phyloP scores from a whole-genome alignment of 441 rosid genomes.

The Jatropha podagrica region DNA sequence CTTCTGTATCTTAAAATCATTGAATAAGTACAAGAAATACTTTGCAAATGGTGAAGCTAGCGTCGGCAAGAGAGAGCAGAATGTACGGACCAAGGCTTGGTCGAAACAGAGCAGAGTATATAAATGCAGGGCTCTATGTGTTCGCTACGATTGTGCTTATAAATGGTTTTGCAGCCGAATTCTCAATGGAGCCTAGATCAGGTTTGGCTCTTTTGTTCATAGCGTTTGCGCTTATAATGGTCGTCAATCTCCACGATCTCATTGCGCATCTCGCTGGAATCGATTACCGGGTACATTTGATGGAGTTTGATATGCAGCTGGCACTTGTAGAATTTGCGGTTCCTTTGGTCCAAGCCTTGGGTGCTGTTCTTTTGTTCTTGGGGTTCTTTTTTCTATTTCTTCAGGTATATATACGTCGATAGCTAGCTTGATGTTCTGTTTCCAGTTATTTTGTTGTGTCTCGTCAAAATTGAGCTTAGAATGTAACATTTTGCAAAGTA shows the following conservation, averaged over 20 bases:
- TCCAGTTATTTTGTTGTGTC: too few relatives aligned
- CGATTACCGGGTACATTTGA: conserved; percentile 49
- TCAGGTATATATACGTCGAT: conserved; percentile 38
- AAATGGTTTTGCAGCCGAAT: conserved; percentile 56
- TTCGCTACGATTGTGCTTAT: conserved; percentile 58
- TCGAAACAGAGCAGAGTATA: conserved; percentile 64
- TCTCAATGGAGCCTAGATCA: conserved; percentile 62
- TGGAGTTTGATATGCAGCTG: conserved; percentile 64
- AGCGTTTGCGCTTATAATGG: conserved; percentile 46
- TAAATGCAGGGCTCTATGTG: conserved; percentile 67
- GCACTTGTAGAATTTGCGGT: conserved; percentile 72
- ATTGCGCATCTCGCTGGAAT: conserved; percentile 77
- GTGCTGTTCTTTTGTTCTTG: conserved; percentile 52
- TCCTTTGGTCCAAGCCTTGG: conserved; percentile 55
- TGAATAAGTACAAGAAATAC: too few relatives aligned
- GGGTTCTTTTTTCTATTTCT: conserved; percentile 57
- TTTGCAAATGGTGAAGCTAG: conserved; percentile 69
- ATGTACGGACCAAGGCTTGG: conserved; percentile 58
- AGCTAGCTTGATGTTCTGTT: not conserved
- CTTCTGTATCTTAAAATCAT: too few relatives aligned
- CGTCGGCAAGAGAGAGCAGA: conserved; percentile 72
- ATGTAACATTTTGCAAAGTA: too few relatives aligned
- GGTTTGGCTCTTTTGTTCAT: conserved; percentile 67
- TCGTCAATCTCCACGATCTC: conserved; percentile 69
- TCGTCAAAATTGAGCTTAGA: too few relatives aligned